Percentiles rank a stretch among this genome's conserved stretches.
These are phyloP conservation scores for Mikania micrantha DNA, from an alignment of 129 eudicot species.

Conservation along the genomic window DNA sequence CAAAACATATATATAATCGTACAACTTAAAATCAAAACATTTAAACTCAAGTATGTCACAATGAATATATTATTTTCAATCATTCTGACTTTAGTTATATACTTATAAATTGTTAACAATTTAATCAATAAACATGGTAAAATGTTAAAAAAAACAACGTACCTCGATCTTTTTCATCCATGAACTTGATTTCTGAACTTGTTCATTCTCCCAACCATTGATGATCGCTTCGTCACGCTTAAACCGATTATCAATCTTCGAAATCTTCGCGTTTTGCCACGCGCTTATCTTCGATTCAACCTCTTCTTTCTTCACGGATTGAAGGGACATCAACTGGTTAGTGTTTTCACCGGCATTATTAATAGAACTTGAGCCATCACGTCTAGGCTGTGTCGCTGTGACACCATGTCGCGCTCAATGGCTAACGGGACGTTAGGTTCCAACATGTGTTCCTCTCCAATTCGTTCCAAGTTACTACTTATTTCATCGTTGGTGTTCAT, in stretches of 20 bases:
- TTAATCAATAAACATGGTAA: neutral
- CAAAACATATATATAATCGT: no score
- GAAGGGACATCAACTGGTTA: slow-evolving; percentile 38
- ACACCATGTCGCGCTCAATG: neutral
- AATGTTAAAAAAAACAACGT: neutral
- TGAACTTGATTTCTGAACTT: slow-evolving; percentile 60
- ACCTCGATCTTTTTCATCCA: slow-evolving; percentile 97
- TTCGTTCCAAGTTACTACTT: slow-evolving; percentile 42
- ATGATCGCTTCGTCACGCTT: slow-evolving; percentile 82
- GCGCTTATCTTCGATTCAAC: slow-evolving; percentile 77
- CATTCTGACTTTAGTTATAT: no score
- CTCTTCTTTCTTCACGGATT: slow-evolving; percentile 79
- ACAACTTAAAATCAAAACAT: no score
- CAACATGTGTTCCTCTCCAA: slow-evolving; percentile 60
- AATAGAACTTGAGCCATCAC: neutral
- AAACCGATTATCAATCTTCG: slow-evolving; percentile 79
- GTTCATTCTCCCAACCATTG: slow-evolving; percentile 82
- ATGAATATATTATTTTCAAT: no score
- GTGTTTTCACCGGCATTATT: neutral
- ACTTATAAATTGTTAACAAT: no score
- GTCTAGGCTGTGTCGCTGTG: slow-evolving; percentile 25
- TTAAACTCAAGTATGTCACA: no score
- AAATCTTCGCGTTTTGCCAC: slow-evolving; percentile 84
- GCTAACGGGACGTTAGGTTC: slow-evolving; percentile 49
- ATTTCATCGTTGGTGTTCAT: slow-evolving; percentile 25